phyloP scores from a whole-genome alignment of 768 basidiomycete genomes.

The Hygrocybe coccinea region DNA sequence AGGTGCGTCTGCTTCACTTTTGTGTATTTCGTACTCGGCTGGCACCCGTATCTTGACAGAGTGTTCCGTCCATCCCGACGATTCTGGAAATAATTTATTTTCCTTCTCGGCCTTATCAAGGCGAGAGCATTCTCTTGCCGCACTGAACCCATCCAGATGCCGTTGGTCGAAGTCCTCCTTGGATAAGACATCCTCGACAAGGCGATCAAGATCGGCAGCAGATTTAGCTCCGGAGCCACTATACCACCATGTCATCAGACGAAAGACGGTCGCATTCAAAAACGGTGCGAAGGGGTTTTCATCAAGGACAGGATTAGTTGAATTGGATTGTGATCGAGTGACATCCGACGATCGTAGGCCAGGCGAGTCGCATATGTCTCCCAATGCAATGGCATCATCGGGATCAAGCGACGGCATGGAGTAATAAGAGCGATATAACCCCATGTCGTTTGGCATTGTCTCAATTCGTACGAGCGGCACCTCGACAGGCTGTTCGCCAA shows the following conservation, averaged over 20 bases:
- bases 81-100: neutral
- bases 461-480: neutral
- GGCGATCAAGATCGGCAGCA: slow-evolving; percentile 14
- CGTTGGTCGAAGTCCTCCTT: slow-evolving; percentile 19
- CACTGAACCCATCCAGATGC: slow-evolving; percentile 20
- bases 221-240: slow-evolving; percentile 16
- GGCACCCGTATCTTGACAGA: slow-evolving; percentile 22
- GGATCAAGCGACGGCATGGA: slow-evolving; percentile 1
- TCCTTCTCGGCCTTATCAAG: slow-evolving; percentile 13
- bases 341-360: neutral
- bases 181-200: slow-evolving; percentile 25
- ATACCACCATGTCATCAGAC: slow-evolving; percentile 24
- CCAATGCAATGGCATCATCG: neutral
- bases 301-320: neutral
- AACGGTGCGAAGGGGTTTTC: neutral
- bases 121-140: slow-evolving; percentile 9
- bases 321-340: neutral
- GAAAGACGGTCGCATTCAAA: neutral
- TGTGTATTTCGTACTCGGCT: slow-evolving; percentile 12
- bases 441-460: neutral
- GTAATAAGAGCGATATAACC: slow-evolving; percentile 4
- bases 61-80: slow-evolving; percentile 18
- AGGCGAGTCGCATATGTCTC: neutral
- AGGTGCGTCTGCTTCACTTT: slow-evolving; percentile 24
- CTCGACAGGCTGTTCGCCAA: neutral